These are phyloP conservation scores for Acacia pycnantha DNA, from an alignment of 331 rosid genomes.

Conservation along the genomic window DNA sequence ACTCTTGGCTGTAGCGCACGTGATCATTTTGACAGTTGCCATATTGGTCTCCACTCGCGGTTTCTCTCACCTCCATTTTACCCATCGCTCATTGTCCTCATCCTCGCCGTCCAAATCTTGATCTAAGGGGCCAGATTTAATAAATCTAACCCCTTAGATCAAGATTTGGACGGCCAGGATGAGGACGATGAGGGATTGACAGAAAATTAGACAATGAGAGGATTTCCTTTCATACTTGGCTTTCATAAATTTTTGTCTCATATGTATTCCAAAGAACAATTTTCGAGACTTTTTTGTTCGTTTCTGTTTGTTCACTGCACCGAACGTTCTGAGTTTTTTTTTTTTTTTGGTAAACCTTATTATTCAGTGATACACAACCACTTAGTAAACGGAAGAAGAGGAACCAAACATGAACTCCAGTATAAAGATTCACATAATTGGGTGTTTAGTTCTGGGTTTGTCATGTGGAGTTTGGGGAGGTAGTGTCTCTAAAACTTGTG, in stretches of 20 bases:
- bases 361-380: neutral
- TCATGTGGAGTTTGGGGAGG: constrained; percentile 22
- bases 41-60: neutral
- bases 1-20: neutral
- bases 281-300: neutral
- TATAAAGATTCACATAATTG: constrained; percentile 25
- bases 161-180: too few species aligned
- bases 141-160: too few species aligned
- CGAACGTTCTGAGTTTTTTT: neutral
- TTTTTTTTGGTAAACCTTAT: neutral
- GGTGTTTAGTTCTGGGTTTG: constrained; percentile 35
- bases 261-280: neutral
- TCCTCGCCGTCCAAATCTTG: too few species aligned
- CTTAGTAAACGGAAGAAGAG: neutral
- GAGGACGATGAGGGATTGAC: too few species aligned
- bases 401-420: constrained; percentile 35
- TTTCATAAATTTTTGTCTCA: neutral
- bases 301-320: neutral
- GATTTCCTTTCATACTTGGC: too few species aligned
- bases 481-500: constrained; percentile 37
- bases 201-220: too few species aligned
- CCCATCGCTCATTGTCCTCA: too few species aligned
- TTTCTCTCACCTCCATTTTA: too few species aligned
- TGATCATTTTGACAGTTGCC: neutral
- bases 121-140: too few species aligned